Base-by-base conservation (phyloP, 2,329 filamentous ascomycete genomes). In the Bipolaris oryzae region DNA sequence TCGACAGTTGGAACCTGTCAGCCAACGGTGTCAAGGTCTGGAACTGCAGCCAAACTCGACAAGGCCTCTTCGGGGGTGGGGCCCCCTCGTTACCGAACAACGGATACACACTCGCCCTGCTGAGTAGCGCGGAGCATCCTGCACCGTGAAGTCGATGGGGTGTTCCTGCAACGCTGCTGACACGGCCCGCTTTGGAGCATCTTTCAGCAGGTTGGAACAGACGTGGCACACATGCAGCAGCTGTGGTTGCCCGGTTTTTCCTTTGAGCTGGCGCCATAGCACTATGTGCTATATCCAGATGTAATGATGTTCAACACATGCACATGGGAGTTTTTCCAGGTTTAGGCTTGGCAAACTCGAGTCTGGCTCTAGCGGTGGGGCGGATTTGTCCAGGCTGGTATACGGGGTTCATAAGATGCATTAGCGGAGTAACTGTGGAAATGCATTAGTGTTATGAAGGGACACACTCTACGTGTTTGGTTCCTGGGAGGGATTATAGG, bases 381-480 rank as follows among this genome's bases (percentile, higher is more conserved):
- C 44, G 58, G 23, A 56, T 28, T 39, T 41, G 50, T 52, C 57
- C 48, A 63, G 60, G 51, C 64, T 60, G 67, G 64, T 64, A 65
- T 59, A 68, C 9, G 59, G 62, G 62, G 44, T 54, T 64, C 63
- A 67, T 63, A 67, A 58, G 39, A 62, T 66, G 69, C 67, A 68
- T 73, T 71, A 66, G 63, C 67, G 62, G 68, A 62, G 61, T 46
- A 42, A 57, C 65, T 66, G 62, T 64, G 53, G 58, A 57, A 62
- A 53, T 39, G 50, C 61, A 66, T 64, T 64, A 28, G 25, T 28
- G 66, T 70, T 55, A 70, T 73, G 68, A 66, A 62, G 50, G 55
- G 39, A 51, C 43, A 51, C 41, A 10, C 55, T 67, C 54, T 53
- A 55, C 50, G 61, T 57, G 34, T 55, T 34, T 38, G 53, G 42